phyloP scores from a whole-genome alignment of 2,329 filamentous ascomycete genomes.

The Neopestalotiopsis sp. region DNA sequence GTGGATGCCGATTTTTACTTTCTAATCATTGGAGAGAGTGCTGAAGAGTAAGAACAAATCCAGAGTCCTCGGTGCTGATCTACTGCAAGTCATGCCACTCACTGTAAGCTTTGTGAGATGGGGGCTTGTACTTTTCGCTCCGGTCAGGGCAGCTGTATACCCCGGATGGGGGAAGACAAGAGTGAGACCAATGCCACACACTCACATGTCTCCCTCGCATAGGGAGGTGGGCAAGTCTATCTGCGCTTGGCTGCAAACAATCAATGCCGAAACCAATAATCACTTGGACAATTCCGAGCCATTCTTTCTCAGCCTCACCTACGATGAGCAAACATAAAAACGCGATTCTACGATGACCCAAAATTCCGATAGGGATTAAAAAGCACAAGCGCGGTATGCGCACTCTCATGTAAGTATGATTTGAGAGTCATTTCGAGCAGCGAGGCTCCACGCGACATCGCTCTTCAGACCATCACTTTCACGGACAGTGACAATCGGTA shows the following conservation, averaged over 20 bases:
- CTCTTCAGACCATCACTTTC: background rate
- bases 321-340: background rate
- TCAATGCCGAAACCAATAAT: background rate
- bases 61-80: conserved; percentile 11
- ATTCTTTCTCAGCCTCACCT: conserved; percentile 9
- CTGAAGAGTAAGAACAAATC: background rate
- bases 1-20: background rate
- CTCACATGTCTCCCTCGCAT: conserved; percentile 16
- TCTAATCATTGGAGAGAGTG: background rate
- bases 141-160: conserved; percentile 15
- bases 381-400: background rate
- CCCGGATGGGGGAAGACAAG: background rate
- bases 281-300: background rate
- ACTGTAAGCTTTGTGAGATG: conserved; percentile 19
- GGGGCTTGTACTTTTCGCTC: background rate
- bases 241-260: conserved; percentile 2
- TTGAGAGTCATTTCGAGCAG: background rate
- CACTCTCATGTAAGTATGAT: background rate
- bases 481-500: background rate
- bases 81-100: conserved; percentile 2
- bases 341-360: background rate
- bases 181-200: conserved; percentile 8
- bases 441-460: background rate
- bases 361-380: background rate
- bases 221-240: background rate